Conservation (phyloP, 345 rosid genomes). For the Atalantia buxifolia region DNA sequence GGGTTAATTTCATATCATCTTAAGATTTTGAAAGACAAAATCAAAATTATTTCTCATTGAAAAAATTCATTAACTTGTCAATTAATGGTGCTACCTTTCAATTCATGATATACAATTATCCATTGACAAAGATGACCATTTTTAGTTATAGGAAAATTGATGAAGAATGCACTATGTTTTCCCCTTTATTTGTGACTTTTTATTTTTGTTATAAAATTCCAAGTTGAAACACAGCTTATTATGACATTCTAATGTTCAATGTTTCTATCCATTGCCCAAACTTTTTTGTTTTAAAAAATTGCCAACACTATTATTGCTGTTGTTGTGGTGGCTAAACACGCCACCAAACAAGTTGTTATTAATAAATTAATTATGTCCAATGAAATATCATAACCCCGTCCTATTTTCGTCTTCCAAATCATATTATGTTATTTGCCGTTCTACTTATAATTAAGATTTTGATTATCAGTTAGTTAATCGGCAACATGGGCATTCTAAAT, state of each 20-base stretch:
- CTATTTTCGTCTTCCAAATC: background rate
- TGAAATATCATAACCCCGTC: background rate
- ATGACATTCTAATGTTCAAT: background rate
- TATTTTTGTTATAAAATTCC: background rate
- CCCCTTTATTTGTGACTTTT: background rate
- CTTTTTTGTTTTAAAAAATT: background rate
- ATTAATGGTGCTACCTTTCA: background rate
- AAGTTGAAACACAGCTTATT: background rate
- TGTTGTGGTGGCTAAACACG: background rate
- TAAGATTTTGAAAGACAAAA: background rate
- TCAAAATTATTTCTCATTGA: background rate
- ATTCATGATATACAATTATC: background rate
- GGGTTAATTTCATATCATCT: too few relatives aligned
- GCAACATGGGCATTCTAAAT: background rate
- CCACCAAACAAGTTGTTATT: background rate
- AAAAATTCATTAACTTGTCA: background rate
- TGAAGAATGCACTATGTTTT: too few relatives aligned
- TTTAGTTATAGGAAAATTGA: background rate
- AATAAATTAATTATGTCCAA: background rate
- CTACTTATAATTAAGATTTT: background rate
- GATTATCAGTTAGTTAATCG: background rate
- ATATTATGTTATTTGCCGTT: background rate
- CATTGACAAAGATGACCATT: background rate
- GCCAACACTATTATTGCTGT: too few relatives aligned
- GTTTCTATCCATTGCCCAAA: background rate